A percentile compares a stretch with the other conserved stretches of the same genome.
Evolutionary conservation across 768 basidiomycete species (phyloP).

Genomic region (Lactarius sanguifluus): DNA sequence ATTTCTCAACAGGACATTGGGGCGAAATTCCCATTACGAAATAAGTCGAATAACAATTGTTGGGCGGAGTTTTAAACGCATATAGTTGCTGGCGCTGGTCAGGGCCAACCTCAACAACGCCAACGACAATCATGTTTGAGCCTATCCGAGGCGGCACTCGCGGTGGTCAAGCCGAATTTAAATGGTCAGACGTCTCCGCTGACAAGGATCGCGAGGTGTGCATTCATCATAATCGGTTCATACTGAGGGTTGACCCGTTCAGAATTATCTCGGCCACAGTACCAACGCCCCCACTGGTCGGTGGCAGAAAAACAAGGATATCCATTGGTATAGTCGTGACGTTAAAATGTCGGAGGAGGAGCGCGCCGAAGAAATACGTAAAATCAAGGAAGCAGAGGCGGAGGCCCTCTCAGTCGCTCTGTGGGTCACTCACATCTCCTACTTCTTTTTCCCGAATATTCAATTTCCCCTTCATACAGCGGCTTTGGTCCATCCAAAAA

Average conservation of each 20-base stretch:
- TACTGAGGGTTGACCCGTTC: conserved; percentile 7
- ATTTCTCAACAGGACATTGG: not conserved
- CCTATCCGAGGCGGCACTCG: conserved; percentile 87
- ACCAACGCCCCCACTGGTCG: conserved; percentile 93
- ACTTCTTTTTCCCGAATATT: not conserved
- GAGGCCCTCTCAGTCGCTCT: conserved; percentile 83
- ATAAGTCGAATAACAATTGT: not conserved
- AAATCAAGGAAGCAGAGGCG: conserved; percentile 84
- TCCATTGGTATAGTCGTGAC: conserved; percentile 93
- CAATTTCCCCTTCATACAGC: conserved; percentile 39
- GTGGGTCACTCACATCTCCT: conserved; percentile 41
- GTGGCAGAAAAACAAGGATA: conserved; percentile 97
- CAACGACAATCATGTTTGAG: conserved; percentile 60
- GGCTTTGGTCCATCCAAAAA: conserved; percentile 65
- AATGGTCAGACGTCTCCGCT: conserved; percentile 86
- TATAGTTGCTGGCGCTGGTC: not conserved
- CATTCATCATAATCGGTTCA: not conserved
- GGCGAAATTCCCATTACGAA: not conserved
- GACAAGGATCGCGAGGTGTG: conserved; percentile 91
- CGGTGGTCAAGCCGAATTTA: conserved; percentile 89
- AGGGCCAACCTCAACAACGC: not conserved
- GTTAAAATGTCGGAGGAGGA: conserved; percentile 43
- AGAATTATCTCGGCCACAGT: conserved; percentile 95
- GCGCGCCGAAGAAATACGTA: conserved; percentile 70
- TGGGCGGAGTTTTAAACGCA: not conserved